These are phyloP conservation scores for Zizania latifolia DNA, from an alignment of 176 grass and related monocot species.

Conservation along the genomic window DNA sequence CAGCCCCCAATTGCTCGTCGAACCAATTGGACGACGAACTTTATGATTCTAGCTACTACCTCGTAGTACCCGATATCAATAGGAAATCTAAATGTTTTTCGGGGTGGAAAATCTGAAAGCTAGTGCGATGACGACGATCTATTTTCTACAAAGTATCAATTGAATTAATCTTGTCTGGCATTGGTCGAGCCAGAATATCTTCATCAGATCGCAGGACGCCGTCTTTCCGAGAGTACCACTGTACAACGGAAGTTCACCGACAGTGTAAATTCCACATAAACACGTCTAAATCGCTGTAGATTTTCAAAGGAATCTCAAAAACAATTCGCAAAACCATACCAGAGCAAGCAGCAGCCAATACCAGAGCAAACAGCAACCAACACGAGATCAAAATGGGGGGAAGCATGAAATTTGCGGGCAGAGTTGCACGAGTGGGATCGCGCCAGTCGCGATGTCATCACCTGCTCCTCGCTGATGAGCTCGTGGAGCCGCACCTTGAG, in stretches of 20 bases:
- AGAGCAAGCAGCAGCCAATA: background rate
- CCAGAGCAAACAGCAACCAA: background rate
- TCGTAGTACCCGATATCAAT: background rate
- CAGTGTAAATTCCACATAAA: background rate
- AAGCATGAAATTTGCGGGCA: background rate
- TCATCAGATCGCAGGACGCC: slow-evolving; percentile 20
- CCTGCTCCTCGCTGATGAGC: slow-evolving; percentile 92
- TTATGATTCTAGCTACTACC: background rate
- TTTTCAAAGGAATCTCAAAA: background rate
- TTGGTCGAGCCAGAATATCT: background rate
- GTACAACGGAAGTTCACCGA: slow-evolving; percentile 1
- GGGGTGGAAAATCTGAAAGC: no score
- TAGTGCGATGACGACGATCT: background rate
- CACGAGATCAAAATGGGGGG: background rate
- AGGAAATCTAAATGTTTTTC: background rate
- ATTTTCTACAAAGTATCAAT: background rate
- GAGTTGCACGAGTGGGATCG: slow-evolving; percentile 6
- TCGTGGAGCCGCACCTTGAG: slow-evolving; percentile 78
- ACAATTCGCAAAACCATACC: background rate
- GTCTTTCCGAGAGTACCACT: background rate
- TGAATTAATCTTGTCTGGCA: background rate
- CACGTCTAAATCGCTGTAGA: background rate
- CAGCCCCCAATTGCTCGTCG: background rate
- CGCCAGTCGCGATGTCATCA: slow-evolving; percentile 25
- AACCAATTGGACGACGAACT: background rate